Percentiles rank a stretch among this genome's conserved stretches.
Conservation (phyloP, 345 rosid genomes). For the Raphanus raphanistrum region DNA sequence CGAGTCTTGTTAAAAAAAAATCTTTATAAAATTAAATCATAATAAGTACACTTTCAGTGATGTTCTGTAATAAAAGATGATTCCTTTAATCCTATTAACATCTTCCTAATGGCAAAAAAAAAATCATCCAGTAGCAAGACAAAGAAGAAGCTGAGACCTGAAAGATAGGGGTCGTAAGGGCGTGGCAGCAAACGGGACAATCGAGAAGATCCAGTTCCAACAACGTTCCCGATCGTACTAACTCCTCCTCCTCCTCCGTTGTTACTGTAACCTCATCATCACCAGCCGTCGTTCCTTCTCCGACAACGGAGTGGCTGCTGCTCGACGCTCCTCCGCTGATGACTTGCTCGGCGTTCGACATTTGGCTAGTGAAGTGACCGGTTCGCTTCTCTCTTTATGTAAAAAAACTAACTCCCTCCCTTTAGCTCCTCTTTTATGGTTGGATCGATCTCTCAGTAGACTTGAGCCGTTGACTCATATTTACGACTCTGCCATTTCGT, state of each 20-base stretch:
- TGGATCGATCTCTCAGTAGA: too few relatives aligned
- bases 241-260: neutral
- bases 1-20: neutral
- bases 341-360: neutral
- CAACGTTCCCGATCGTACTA: neutral
- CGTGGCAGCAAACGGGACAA: neutral
- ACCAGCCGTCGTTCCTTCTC: neutral
- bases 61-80: neutral
- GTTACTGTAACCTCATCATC: neutral
- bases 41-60: neutral
- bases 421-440: too few relatives aligned
- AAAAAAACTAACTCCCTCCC: too few relatives aligned
- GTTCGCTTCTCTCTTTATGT: too few relatives aligned
- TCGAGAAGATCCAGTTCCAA: neutral
- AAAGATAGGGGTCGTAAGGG: neutral
- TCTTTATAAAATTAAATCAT: neutral
- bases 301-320: neutral
- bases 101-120: too few relatives aligned
- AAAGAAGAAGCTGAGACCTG: conserved; percentile 1
- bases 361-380: neutral
- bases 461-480: too few relatives aligned
- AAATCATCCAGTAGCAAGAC: too few relatives aligned
- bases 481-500: too few relatives aligned
- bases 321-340: neutral
- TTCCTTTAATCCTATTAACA: neutral